A percentile compares a stretch with the other conserved stretches of the same genome.
Conservation (phyloP, 768 basidiomycete genomes). For the Termitomyces heimii region DNA sequence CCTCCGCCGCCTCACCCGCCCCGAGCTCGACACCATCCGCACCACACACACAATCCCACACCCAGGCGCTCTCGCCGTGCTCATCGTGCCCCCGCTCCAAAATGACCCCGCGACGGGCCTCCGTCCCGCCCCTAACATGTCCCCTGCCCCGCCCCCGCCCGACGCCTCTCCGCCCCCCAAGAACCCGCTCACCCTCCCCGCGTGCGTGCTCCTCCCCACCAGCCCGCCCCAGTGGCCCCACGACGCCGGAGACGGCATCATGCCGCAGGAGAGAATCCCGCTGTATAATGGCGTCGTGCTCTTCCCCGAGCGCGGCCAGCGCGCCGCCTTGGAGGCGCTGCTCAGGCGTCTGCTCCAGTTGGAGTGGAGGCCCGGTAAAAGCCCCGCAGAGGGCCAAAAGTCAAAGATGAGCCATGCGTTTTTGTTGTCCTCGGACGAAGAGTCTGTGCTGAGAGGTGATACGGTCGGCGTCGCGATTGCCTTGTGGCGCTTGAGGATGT, state of each 20-base stretch:
- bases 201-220: background rate
- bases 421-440: constrained; percentile 47
- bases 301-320: constrained; percentile 58
- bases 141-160: background rate
- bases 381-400: too few species aligned
- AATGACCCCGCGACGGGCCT: constrained; percentile 40
- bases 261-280: constrained; percentile 36
- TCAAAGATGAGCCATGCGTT: constrained; percentile 59
- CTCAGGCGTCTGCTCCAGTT: constrained; percentile 41
- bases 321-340: constrained; percentile 47
- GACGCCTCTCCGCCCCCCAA: background rate
- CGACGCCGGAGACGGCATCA: background rate
- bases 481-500: constrained; percentile 76
- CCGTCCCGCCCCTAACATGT: constrained; percentile 26
- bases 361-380: constrained; percentile 30
- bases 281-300: constrained; percentile 61
- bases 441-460: constrained; percentile 50
- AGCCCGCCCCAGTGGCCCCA: background rate
- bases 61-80: constrained; percentile 54
- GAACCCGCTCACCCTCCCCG: background rate
- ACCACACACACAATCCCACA: constrained; percentile 41
- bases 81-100: constrained; percentile 65
- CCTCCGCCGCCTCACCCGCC: constrained; percentile 58
- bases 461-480: constrained; percentile 61
- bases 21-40: constrained; percentile 49